Evolutionary conservation across 2,329 filamentous ascomycete species (phyloP), one percentile per base, ranked within the genome.

Genomic region (Pseudopyrenochaeta lycopersici): DNA sequence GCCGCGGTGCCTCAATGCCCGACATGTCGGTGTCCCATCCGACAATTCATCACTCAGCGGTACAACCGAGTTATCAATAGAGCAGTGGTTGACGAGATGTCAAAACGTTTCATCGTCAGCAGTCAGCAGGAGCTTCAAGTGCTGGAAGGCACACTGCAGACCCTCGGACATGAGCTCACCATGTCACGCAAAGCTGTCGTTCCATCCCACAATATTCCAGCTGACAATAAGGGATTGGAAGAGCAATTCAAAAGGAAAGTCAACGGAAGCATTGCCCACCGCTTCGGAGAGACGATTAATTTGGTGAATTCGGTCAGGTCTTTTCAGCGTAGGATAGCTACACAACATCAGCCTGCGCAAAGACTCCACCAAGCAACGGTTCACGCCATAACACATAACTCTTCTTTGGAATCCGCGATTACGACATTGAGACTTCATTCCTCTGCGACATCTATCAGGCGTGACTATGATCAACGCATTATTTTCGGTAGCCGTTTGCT

Each of bases 321-420:
- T 0, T 73, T 77, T 23, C 54, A 62, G 14, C 42, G 30, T 2
- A 63, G 53, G 20, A 54, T 60, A 21, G 58, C 62, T 12, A 60
- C 68, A 9, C 68, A 70, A 36, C 65, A 78, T 42, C 71, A 79
- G 38, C 76, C 76, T 2, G 65, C 66, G 0, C 68, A 73, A 41
- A 78, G 76, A 45, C 74, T 80, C 12, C 68, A 77, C 27, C 70
- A 78, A 39, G 76, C 77, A 11, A 74, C 60, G 1, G 23, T 74
- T 6, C 56, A 71, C 38, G 58, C 63, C 6, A 58, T 49, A 36
- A 18, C 40, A 6, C 48, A 48, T 21, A 33, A 52, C 12, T 11
- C 21, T 10, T 41, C 65, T 40, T 46, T 74, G 7, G 67, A 68
- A 23, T 43, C 45, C 9, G 31, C 40, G 3, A 32, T 72, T 30